A percentile compares a stretch with the other conserved stretches of the same genome.
Evolutionary conservation across 805 yeast genomes (phyloP).

Genomic region (Ogataea paraovalis): DNA sequence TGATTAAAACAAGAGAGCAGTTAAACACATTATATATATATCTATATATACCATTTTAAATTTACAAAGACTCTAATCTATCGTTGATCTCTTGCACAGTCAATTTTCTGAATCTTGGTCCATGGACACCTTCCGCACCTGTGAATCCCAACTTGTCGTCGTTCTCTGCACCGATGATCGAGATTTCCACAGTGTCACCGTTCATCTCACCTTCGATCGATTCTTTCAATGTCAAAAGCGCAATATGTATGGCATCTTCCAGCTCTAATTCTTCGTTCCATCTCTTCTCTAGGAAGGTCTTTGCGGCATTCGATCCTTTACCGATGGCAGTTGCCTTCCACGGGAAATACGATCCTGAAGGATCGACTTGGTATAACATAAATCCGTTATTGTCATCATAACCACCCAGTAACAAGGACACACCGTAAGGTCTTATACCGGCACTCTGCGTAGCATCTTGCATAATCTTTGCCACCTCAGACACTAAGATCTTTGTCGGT

Average conservation of each 20-base stretch:
- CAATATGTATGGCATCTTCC: conserved; percentile 97
- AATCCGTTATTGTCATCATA: conserved; percentile 68
- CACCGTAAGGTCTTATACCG: conserved; percentile 99
- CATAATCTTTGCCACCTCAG: conserved; percentile 93
- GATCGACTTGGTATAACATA: conserved; percentile 94
- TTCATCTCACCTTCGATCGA: conserved; percentile 97
- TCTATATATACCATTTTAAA: neutral
- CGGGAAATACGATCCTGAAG: conserved; percentile 95
- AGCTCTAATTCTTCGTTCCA: conserved; percentile 97
- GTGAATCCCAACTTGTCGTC: conserved; percentile 78
- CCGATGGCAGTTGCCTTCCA: conserved; percentile 99
- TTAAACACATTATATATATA: neutral
- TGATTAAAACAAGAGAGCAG: neutral
- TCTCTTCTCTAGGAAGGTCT: conserved; percentile 94
- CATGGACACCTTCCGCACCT: conserved; percentile 72
- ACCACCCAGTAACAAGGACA: conserved; percentile 90
- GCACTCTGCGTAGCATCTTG: conserved; percentile 99
- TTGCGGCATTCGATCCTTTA: conserved; percentile 92
- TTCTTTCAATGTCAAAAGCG: conserved; percentile 89
- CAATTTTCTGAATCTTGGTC: conserved; percentile 86
- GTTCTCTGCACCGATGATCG: conserved; percentile 79
- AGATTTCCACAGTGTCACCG: conserved; percentile 92
- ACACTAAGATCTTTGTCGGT: conserved; percentile 89
- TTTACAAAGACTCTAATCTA: conserved; percentile 82
- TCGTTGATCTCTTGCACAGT: conserved; percentile 92